Base-by-base conservation (phyloP, 345 rosid species). In the Erysimum cheiranthoides region DNA sequence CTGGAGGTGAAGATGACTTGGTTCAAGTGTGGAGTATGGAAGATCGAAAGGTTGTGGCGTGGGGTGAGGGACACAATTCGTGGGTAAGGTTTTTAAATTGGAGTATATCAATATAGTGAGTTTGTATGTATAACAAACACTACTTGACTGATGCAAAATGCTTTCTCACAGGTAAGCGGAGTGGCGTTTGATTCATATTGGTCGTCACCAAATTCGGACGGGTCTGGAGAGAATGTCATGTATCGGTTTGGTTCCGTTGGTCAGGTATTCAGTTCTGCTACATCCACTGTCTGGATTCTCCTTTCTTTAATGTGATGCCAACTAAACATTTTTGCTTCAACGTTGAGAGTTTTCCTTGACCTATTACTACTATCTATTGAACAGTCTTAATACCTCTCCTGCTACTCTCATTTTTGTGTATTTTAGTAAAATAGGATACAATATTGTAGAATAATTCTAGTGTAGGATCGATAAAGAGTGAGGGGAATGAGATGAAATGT, bases 11-110 rank as follows among this genome's bases (percentile, higher is more conserved):
- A 86, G 99, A 93, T 78, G 99, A 96, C 83, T 81, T 96, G 80
- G 98, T 96, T 82, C 98, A 93, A 83, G 94, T 96, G 51, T 93
- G 99, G 99, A 93, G 99, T 77, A 91, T 93, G 96, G 99, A 93
- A 61, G 99, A 96, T 73, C 87, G 97, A 31, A 96, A 96, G 82
- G 96, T 93, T 69, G 99, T 96, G 59, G 99, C 98, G 1, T 93
- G 98, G 98, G 99, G 97, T 43, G 99, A 96, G 81, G 99, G 99
- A 61, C 99, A 96, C 79, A 96, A 88, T 73, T 96, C 99, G 3
- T 96, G 99, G 99, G 99, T 96, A 84, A 76, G 90, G 71, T 79
- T 80, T 46, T 9, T 10, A 1, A 50, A 16, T 12, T 50, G 5
- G 25, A 51, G 35, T 31, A 39, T 21, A 21, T 21, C 25, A 21